Base-by-base conservation (phyloP, 1,284 basidiomycete genomes). In the Clitocybe nebularis region DNA sequence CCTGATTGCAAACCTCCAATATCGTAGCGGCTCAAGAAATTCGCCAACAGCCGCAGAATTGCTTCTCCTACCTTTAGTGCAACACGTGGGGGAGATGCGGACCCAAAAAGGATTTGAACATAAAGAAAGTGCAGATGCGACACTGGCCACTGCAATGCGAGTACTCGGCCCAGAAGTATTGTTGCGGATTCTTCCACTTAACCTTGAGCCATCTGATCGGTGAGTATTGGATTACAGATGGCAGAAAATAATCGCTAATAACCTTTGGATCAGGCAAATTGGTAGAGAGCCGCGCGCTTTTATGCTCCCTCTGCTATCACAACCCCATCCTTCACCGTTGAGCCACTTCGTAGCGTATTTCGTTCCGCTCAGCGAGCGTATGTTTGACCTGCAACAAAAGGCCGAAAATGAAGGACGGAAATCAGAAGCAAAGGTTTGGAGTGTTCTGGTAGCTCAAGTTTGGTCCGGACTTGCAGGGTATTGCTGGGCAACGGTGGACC, bases 341-440 rank as follows among this genome's bases (percentile, higher is more conserved):
- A 66, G 67, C 0, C 94, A 95, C 67, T 99, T 99, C 58, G 75
- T 92, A 11, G 75, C 77, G 2, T 89, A 90, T 62, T 95, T 99
- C 53, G 88, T 99, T 5, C 93, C 96, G 10, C 69, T 99, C 25
- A 96, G 92, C 28, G 94, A 97, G 63, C 77, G 84, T 28, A 84
- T 99, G 75, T 99, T 98, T 59, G 81, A 91, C 54, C 68, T 91
- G 37, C 86, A 94, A 62, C 77, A 82, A 63, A 79, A 75, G 4
- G 86, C 89, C 0, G 85, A 89, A 48, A 67, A 72, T 3, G 83
- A 81, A 36, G 81, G 77, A 9, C 79, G 84, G 35, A 73, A 72
- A 36, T 80, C 90, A 4, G 93, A 98, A 64, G 89, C 87, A 13
- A 98, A 98, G 66, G 83, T 97, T 35, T 97, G 91, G 87, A 88